Evolutionary conservation across 257 asterid species (phyloP).

Genomic region (Knoxia roxburghii): DNA sequence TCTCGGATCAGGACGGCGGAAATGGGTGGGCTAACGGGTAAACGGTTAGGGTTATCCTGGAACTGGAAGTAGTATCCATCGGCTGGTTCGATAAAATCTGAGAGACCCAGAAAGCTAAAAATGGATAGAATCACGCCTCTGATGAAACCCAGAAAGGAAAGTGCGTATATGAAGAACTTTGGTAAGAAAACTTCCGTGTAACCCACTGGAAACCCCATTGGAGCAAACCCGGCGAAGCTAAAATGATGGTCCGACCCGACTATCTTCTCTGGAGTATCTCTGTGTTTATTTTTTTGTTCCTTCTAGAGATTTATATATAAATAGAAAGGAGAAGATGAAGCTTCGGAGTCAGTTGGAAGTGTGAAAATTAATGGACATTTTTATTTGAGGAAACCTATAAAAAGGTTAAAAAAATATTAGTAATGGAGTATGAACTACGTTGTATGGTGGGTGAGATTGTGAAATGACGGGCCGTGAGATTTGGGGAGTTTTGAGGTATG

Average conservation of each 20-base stretch:
- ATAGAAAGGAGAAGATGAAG: conserved; percentile 1
- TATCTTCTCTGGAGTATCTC: not conserved
- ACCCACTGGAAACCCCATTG: conserved; percentile 30
- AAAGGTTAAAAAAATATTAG: conserved; percentile 11
- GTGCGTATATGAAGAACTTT: conserved; percentile 13
- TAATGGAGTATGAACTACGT: conserved; percentile 6
- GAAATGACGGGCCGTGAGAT: conserved; percentile 1
- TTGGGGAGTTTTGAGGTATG: too few relatives aligned
- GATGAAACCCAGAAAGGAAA: conserved; percentile 18
- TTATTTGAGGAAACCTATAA: not conserved
- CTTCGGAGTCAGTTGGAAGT: conserved; percentile 7
- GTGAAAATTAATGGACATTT: not conserved
- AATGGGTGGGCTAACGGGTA: conserved; percentile 13
- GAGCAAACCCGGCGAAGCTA: not conserved
- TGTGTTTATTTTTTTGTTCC: not conserved
- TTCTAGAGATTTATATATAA: not conserved
- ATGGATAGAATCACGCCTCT: conserved; percentile 9
- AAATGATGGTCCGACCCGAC: not conserved
- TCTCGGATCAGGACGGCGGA: conserved; percentile 28
- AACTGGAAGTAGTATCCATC: conserved; percentile 2
- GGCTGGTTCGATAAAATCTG: conserved; percentile 20
- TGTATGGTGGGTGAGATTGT: conserved; percentile 5
- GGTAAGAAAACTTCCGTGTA: conserved; percentile 24
- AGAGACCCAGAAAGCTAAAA: conserved; percentile 21
- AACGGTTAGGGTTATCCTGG: conserved; percentile 10